Evolutionary conservation across 139 green algal species (phyloP), one percentile per base, ranked within the genome.

Genomic region (Desmodesmus armatus): DNA sequence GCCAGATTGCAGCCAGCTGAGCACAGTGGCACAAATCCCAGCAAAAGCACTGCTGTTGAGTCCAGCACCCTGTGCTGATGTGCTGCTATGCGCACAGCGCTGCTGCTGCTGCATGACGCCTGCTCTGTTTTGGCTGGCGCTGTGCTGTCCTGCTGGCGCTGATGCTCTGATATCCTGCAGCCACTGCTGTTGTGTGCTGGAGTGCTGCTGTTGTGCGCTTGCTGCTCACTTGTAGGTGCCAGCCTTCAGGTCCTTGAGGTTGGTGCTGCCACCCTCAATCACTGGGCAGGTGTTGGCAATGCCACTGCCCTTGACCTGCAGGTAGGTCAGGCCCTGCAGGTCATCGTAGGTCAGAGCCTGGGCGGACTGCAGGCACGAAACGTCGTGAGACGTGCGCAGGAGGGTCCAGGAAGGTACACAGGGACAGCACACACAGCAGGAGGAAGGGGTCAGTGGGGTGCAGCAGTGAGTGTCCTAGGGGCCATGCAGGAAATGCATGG

Each of bases 241-340:
- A 29, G 94, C 67, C 92, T 97, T 96, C 51, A 99, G 75, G 82
- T 95, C 94, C 87, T 95, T 97, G 49, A 95, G 85, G 87, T 96
- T 92, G 71, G 91, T 92, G 53, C 90, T 92, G 78, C 95, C 96
- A 21, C 55, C 82, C 55, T 94, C 89, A 49, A 99, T 88, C 25
- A 98, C 94, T 33, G 97, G 94, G 97, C 97, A 99, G 73, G 98
- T 99, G 96, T 99, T 99, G 90, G 97, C 97, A 72, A 99, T 88
- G 83, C 97, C 97, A 25, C 92, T 96, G 78, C 97, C 97, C 95
- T 99, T 99, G 49, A 99, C 96, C 91, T 99, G 96, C 51, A 98
- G 89, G 93, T 99, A 99, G 82, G 97, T 99, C 87, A 99, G 93
- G 78, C 93, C 92, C 87, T 99, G 95, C 37, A 99, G 90, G 92